Conservation (phyloP, 129 eudicot genomes). For the Lonicera japonica region DNA sequence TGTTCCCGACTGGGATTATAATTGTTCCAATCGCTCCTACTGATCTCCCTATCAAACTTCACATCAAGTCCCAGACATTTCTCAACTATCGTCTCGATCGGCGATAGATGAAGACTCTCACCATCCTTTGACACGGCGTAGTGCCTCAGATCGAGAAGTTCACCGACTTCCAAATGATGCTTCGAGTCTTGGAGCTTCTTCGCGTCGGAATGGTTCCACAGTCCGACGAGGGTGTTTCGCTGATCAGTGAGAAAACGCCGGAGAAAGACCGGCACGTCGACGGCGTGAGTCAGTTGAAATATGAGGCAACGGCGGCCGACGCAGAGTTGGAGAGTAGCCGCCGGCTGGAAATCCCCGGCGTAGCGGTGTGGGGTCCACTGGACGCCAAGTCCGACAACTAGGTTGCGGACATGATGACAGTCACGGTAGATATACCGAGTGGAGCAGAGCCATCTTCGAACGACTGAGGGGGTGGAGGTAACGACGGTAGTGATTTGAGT, state of each 20-base stretch:
- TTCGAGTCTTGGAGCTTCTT: background rate
- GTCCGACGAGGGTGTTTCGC: constrained; percentile 15
- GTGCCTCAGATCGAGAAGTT: constrained; percentile 10
- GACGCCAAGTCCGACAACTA: constrained; percentile 32
- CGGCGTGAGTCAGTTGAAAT: constrained; percentile 18
- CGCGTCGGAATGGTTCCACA: constrained; percentile 7
- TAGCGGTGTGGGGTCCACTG: constrained; percentile 20
- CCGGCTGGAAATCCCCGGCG: background rate
- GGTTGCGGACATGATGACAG: constrained; percentile 5
- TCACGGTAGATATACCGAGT: background rate
- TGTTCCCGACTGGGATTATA: constrained; percentile 7
- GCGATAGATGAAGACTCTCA: too few relatives aligned
- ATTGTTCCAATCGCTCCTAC: constrained; percentile 17
- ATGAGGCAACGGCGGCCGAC: constrained; percentile 27
- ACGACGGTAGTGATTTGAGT: constrained; percentile 12
- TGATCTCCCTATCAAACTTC: background rate
- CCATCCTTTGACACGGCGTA: background rate
- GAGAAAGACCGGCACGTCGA: background rate
- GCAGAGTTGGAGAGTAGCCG: constrained; percentile 34
- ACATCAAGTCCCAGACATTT: background rate
- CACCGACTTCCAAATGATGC: background rate
- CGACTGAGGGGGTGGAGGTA: constrained; percentile 22
- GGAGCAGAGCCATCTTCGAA: constrained; percentile 14
- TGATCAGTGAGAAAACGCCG: constrained; percentile 15
- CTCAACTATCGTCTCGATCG: constrained; percentile 8